Percentiles rank a stretch among this genome's conserved stretches.
Conservation (phyloP, 208 protist species). For the Trypanosoma platydactyli region DNA sequence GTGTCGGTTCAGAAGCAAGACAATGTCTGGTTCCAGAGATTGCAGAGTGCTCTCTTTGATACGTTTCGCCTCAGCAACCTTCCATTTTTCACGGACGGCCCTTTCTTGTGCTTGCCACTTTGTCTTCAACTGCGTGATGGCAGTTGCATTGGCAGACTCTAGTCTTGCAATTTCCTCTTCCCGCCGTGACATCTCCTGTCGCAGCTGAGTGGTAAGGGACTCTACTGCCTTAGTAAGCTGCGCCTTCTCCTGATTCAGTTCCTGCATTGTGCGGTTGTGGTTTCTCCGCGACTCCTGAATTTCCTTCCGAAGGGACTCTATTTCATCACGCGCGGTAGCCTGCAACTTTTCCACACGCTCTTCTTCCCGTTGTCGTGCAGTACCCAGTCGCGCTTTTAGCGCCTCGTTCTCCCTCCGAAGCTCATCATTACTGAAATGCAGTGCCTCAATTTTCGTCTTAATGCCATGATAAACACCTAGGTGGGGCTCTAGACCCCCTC, state of each 20-base stretch:
- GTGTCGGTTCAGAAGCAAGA: slow-evolving; percentile 89
- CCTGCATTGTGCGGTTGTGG: slow-evolving; percentile 32
- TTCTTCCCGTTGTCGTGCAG: slow-evolving; percentile 40
- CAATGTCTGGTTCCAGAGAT: slow-evolving; percentile 91
- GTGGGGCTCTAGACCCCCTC: slow-evolving; percentile 34
- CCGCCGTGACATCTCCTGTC: slow-evolving; percentile 41
- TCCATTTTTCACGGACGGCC: slow-evolving; percentile 77
- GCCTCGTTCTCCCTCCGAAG: slow-evolving; percentile 75
- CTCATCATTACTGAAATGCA: slow-evolving; percentile 74
- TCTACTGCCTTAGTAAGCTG: slow-evolving; percentile 55
- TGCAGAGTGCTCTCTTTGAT: slow-evolving; percentile 92
- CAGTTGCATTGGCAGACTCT: slow-evolving; percentile 66
- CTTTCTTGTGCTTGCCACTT: slow-evolving; percentile 85
- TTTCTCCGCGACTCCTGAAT: slow-evolving; percentile 36
- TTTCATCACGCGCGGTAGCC: slow-evolving; percentile 36
- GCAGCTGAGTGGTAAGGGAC: slow-evolving; percentile 55
- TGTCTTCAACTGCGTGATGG: slow-evolving; percentile 59
- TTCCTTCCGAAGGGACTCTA: slow-evolving; percentile 43
- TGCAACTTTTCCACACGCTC: slow-evolving; percentile 38
- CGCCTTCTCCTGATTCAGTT: slow-evolving; percentile 51
- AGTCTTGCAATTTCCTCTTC: slow-evolving; percentile 55
- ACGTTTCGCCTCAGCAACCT: slow-evolving; percentile 78
- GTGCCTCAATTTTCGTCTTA: slow-evolving; percentile 72
- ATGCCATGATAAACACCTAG: slow-evolving; percentile 77
- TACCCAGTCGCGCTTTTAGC: slow-evolving; percentile 44